phyloP scores from a whole-genome alignment of 2,329 filamentous ascomycete species.

The Pseudogymnoascus sp. region DNA sequence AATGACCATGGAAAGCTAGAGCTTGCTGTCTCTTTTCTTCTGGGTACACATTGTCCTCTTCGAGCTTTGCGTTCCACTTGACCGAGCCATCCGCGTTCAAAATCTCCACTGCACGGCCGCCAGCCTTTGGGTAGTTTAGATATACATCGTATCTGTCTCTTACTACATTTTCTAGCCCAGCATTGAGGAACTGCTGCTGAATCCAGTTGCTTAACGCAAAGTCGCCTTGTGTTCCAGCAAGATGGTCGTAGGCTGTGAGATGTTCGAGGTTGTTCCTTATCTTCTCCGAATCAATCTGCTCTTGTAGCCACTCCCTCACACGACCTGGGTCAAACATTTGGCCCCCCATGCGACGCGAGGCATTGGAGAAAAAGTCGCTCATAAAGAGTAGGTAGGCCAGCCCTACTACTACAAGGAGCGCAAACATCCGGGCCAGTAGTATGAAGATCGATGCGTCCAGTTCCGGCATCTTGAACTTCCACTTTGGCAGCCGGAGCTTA shows the following conservation, averaged over 20 bases:
- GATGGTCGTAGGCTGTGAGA: constrained; percentile 75
- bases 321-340: constrained; percentile 78
- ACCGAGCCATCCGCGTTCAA: constrained; percentile 57
- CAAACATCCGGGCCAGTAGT: constrained; percentile 63
- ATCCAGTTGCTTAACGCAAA: constrained; percentile 79
- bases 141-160: constrained; percentile 81
- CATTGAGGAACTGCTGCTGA: constrained; percentile 62
- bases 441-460: constrained; percentile 39
- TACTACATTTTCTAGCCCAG: constrained; percentile 64
- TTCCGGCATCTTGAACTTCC: constrained; percentile 19
- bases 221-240: constrained; percentile 91
- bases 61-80: constrained; percentile 70
- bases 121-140: constrained; percentile 76
- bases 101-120: constrained; percentile 73
- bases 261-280: constrained; percentile 68
- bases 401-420: constrained; percentile 63
- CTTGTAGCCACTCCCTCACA: constrained; percentile 66
- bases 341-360: constrained; percentile 52
- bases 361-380: constrained; percentile 68
- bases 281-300: constrained; percentile 57
- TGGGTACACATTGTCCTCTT: constrained; percentile 67
- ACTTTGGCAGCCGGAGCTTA: constrained; percentile 21
- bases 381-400: constrained; percentile 80
- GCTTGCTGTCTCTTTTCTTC: constrained; percentile 59
- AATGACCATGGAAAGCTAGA: constrained; percentile 78